phyloP scores from a whole-genome alignment of 2,329 filamentous ascomycete species.

The Fusarium keratoplasticum region DNA sequence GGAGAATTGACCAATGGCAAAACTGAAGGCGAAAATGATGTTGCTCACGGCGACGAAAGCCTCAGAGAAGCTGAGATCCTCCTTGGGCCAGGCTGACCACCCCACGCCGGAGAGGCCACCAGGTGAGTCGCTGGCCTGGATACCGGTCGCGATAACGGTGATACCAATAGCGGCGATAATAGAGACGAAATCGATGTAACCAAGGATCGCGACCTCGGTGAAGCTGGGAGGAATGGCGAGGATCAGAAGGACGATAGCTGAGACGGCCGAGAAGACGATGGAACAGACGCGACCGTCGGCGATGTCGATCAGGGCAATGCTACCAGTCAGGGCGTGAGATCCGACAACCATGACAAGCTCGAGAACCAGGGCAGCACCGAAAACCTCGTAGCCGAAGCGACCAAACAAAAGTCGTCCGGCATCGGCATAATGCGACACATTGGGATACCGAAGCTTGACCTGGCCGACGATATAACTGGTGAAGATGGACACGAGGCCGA shows the following conservation, averaged over 20 bases:
- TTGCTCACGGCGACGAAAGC: constrained; percentile 73
- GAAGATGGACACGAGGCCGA: constrained; percentile 60
- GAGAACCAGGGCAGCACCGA: constrained; percentile 71
- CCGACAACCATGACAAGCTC: constrained; percentile 77
- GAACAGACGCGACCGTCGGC: constrained; percentile 60
- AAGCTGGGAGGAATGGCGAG: constrained; percentile 62
- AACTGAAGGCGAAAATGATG: constrained; percentile 54
- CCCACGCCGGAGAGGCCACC: constrained; percentile 48
- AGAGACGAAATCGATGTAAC: constrained; percentile 64
- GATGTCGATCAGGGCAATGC: constrained; percentile 74
- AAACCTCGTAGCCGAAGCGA: constrained; percentile 68
- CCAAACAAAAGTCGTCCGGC: constrained; percentile 70
- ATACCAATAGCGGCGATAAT: constrained; percentile 68
- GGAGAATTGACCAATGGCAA: constrained; percentile 36
- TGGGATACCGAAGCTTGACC: constrained; percentile 63
- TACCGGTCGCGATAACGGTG: constrained; percentile 72
- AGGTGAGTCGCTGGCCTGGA: constrained; percentile 50
- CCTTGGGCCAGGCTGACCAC: constrained; percentile 60
- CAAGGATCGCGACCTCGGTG: constrained; percentile 44
- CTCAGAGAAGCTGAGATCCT: constrained; percentile 60
- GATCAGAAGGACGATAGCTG: constrained; percentile 58
- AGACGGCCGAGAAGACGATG: constrained; percentile 55
- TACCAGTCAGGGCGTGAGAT: constrained; percentile 78
- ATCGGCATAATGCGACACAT: constrained; percentile 55
- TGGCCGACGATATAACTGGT: constrained; percentile 60